Base-by-base conservation (phyloP, 805 yeast genomes). In the Yarrowia deformans region DNA sequence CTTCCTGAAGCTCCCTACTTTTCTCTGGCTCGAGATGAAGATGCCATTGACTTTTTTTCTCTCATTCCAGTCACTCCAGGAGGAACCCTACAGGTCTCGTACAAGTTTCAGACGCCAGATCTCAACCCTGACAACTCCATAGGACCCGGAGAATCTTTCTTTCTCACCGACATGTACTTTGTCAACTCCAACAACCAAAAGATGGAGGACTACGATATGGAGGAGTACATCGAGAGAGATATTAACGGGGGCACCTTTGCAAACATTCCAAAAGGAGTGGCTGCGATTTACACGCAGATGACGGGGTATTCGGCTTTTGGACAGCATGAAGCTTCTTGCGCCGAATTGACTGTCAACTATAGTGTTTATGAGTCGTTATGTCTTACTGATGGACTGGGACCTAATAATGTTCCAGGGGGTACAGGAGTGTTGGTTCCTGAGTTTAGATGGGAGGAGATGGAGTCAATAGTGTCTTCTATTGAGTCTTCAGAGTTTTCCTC, bases 111-210 rank as follows among this genome's bases (percentile, higher is more conserved):
- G 14, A 10, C 50, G 10, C 16, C 32, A 3, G 34, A 19, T 23
- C 50, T 46, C 16, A 6, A 19, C 1, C 14, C 32, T 3, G 16
- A 19, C 8, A 46, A 46, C 34, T 14, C 19, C 13, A 19, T 46
- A 9, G 50, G 19, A 10, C 50, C 50, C 6, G 34, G 50, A 12
- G 16, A 46, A 7, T 46, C 50, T 2, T 23, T 19, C 50, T 19
- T 19, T 12, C 16, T 46, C 14, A 23, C 50, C 10, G 50, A 19
- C 50, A 46, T 46, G 50, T 46, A 46, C 50, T 46, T 19, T 46
- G 32, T 19, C 8, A 23, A 23, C 29, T 23, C 29, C 29, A 23
- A 23, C 3, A 23, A 23, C 29, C 29, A 23, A 23, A 23, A 23
- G 4, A 23, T 23, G 3, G 29, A 23, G 4, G 29, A 4, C 2